Evolutionary conservation across 768 basidiomycete species (phyloP), one percentile per base, ranked within the genome.

Genomic region (Cystoderma amianthinum): DNA sequence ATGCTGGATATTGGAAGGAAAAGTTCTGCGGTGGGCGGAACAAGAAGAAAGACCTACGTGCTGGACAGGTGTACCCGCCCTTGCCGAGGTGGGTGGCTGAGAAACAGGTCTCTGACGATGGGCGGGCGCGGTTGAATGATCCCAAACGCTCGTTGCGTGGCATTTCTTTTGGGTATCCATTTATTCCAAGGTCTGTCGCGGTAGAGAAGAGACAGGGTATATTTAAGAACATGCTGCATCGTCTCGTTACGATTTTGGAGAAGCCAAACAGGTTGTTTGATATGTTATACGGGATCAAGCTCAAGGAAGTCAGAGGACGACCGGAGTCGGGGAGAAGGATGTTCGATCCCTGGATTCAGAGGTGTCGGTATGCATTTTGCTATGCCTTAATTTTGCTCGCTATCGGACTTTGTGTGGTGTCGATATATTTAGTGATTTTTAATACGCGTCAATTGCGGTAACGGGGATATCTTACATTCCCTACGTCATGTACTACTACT

Each of bases 261-360:
- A 54, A 65, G 62, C 53, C 82, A 54, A 68, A 76, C 42, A 45
- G 64, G 36, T 38, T 69, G 22, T 57, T 73, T 33, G 68, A 73
- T 47, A 59, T 64, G 39, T 42, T 72, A 25, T 69, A 72, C 43
- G 70, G 67, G 2, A 67, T 71, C 30, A 66, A 65, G 48, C 51
- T 69, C 33, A 51, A 47, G 24, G 65, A 70, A 38, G 68, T 73
- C 5, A 56, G 67, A 5, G 71, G 71, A 2, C 57, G 68, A 17
- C 62, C 65, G 12, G 72, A 75, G 45, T 63, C 62, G n/a, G 58
- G 61, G 25, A 50, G 69, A 40, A 58, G 69, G 45, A 67, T 74
- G 73, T 61, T 72, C 64, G 61, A 85, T 69, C 54, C 82, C 54
- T 63, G 76, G 79, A 62, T 69, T 56, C 63, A 82, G 69, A 55